Evolutionary conservation across 768 basidiomycete species (phyloP).

Genomic region (Artomyces pyxidatus): DNA sequence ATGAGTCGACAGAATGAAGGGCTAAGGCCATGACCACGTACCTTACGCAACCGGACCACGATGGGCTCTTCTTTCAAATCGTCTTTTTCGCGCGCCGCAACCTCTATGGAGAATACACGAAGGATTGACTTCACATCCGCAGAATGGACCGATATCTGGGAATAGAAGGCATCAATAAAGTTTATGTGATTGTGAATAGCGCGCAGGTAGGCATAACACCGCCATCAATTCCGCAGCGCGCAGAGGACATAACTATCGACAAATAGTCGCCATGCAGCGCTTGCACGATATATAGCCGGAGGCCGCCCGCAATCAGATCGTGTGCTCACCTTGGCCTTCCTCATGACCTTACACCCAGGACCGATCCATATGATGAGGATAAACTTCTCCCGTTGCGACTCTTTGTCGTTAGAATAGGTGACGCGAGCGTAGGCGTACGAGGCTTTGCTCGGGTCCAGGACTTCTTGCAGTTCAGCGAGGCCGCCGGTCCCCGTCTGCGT

Average conservation of each 20-base stretch:
- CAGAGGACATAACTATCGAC: too few relatives aligned
- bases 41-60: conserved; percentile 74
- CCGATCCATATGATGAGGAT: conserved; percentile 84
- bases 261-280: too few relatives aligned
- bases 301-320: conserved; percentile 15
- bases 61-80: conserved; percentile 88
- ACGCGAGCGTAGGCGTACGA: conserved; percentile 83
- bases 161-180: conserved; percentile 15
- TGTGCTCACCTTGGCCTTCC: conserved; percentile 72
- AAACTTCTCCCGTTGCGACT: conserved; percentile 85
- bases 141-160: conserved; percentile 84
- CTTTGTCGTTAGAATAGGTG: conserved; percentile 79
- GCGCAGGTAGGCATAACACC: too few relatives aligned
- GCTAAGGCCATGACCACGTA: conserved; percentile 28
- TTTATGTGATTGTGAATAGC: too few relatives aligned
- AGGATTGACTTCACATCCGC: conserved; percentile 82
- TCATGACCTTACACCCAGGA: conserved; percentile 77
- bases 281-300: not conserved
- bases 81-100: conserved; percentile 73
- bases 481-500: conserved; percentile 77
- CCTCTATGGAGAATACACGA: conserved; percentile 77
- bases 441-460: conserved; percentile 65
- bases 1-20: conserved; percentile 15
- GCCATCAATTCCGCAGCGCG: too few relatives aligned
- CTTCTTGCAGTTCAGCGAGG: conserved; percentile 65